These are phyloP conservation scores for Termitomyces bulborhizus DNA, from an alignment of 768 basidiomycete species.

Conservation along the genomic window DNA sequence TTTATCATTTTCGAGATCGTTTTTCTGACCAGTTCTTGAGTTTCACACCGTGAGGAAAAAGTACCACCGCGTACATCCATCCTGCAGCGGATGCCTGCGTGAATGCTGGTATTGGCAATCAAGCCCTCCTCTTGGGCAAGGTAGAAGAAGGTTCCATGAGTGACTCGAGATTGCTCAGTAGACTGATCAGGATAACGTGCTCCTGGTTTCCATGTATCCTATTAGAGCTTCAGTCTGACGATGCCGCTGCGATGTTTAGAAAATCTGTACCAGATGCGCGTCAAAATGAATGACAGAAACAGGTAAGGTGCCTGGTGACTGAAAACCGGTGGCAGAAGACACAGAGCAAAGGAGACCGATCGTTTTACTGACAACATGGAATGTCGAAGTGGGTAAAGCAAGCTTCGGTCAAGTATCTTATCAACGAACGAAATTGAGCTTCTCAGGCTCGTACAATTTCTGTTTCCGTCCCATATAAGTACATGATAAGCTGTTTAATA, in stretches of 20 bases:
- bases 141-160: constrained; percentile 85
- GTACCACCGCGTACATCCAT: constrained; percentile 27
- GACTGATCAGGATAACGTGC: constrained; percentile 47
- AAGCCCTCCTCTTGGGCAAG: constrained; percentile 74
- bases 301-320: constrained; percentile 26
- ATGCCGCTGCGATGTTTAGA: constrained; percentile 15
- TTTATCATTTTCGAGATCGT: constrained; percentile 64
- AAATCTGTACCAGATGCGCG: constrained; percentile 36
- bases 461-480: neutral
- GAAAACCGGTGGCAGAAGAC: neutral
- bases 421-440: neutral
- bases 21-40: constrained; percentile 36
- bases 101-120: constrained; percentile 71
- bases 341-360: neutral
- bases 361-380: neutral
- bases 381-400: neutral
- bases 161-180: constrained; percentile 60
- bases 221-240: constrained; percentile 11
- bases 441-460: neutral
- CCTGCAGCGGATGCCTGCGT: constrained; percentile 83
- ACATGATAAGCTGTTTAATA: too few species aligned
- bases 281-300: constrained; percentile 84
- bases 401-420: neutral
- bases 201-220: constrained; percentile 54
- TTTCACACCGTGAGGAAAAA: constrained; percentile 17